Percentiles rank a stretch among this genome's conserved stretches.
phyloP scores from a whole-genome alignment of 768 basidiomycete genomes.

The Atractiella rhizophila region DNA sequence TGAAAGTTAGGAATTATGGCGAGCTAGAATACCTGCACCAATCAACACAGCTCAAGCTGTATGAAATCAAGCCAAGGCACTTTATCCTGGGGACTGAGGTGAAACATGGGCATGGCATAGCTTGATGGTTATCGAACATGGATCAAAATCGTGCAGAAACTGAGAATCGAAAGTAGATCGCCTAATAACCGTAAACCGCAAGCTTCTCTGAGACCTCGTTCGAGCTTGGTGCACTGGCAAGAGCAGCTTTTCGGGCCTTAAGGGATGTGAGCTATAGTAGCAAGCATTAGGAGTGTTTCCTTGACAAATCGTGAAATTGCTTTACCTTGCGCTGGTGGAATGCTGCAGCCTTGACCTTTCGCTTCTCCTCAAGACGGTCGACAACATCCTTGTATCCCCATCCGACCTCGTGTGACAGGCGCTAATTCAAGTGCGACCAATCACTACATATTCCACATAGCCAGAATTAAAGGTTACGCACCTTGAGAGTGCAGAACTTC shows the following conservation, averaged over 20 bases:
- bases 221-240: too few species aligned
- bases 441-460: background rate
- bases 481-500: conserved; percentile 97
- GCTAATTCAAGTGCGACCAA: too few species aligned
- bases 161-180: too few species aligned
- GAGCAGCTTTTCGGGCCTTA: conserved; percentile 85
- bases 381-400: conserved; percentile 99
- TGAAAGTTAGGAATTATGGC: too few species aligned
- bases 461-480: background rate
- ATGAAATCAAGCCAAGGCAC: too few species aligned
- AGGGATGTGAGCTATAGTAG: conserved; percentile 44
- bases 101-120: too few species aligned
- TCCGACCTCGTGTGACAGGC: conserved; percentile 55
- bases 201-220: conserved; percentile 53
- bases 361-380: conserved; percentile 99
- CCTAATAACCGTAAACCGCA: conserved; percentile 66
- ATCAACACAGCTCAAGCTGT: too few species aligned
- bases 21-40: too few species aligned
- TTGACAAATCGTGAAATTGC: background rate
- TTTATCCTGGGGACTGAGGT: too few species aligned
- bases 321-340: conserved; percentile 98
- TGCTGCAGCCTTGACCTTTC: conserved; percentile 97
- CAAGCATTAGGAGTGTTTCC: background rate
- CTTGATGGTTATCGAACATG: too few species aligned
- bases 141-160: too few species aligned